Evolutionary conservation across 2,329 filamentous ascomycete genomes (phyloP).

Genomic region (Dryadomyces sulphureus): DNA sequence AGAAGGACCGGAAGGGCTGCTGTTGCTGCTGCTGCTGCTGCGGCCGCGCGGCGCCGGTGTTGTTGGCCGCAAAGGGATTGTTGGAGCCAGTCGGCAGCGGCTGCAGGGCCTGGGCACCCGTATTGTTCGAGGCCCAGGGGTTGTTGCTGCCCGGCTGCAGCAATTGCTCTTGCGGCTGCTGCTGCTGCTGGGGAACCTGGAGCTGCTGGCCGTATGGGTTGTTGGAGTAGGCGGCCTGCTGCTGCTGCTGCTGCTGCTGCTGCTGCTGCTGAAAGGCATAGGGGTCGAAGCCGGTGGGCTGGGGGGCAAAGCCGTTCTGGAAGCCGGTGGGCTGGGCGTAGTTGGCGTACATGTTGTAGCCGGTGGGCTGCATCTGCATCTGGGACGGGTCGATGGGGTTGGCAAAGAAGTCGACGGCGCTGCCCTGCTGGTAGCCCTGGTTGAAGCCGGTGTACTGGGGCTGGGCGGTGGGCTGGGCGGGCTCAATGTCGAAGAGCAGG

Average conservation of each 20-base stretch:
- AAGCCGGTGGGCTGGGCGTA: slow-evolving; percentile 35
- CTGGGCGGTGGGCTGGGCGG: slow-evolving; percentile 37
- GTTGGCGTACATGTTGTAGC: slow-evolving; percentile 45
- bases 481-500: slow-evolving; percentile 74
- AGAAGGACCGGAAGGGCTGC: slow-evolving; percentile 45
- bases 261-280: slow-evolving; percentile 39
- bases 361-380: slow-evolving; percentile 65
- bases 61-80: slow-evolving; percentile 70
- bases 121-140: slow-evolving; percentile 62
- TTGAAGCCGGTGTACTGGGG: slow-evolving; percentile 81
- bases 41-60: background rate
- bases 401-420: slow-evolving; percentile 91
- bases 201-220: slow-evolving; percentile 23
- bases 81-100: slow-evolving; percentile 89
- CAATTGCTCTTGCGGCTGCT: slow-evolving; percentile 39
- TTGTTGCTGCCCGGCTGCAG: slow-evolving; percentile 80
- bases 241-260: slow-evolving; percentile 27
- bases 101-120: slow-evolving; percentile 50
- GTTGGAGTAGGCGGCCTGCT: slow-evolving; percentile 15
- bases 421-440: slow-evolving; percentile 94
- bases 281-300: slow-evolving; percentile 55
- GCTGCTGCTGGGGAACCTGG: slow-evolving; percentile 31
- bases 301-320: slow-evolving; percentile 52
- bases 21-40: slow-evolving; percentile 16
- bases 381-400: slow-evolving; percentile 76